Evolutionary conservation across 805 yeast species (phyloP).

Genomic region (Candida pini): DNA sequence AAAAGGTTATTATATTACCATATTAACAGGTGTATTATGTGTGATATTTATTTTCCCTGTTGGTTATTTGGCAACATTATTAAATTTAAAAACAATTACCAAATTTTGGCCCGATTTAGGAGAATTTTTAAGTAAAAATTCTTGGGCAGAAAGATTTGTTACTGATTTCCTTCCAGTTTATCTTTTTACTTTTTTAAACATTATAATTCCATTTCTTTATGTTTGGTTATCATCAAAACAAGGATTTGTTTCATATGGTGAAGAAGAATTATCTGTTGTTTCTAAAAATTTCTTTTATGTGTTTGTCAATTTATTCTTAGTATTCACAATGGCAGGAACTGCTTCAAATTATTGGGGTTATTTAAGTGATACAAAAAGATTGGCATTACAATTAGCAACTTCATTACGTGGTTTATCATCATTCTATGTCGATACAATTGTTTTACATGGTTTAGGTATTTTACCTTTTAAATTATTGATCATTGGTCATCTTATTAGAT

Average conservation of each 20-base stretch:
- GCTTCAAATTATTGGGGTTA: constrained; percentile 76
- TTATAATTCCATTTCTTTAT: constrained; percentile 78
- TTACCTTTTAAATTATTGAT: constrained; percentile 83
- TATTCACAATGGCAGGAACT: constrained; percentile 91
- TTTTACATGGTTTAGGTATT: constrained; percentile 81
- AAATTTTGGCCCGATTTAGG: constrained; percentile 84
- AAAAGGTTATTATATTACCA: constrained; percentile 58
- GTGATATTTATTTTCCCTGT: constrained; percentile 78
- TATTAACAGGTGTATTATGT: constrained; percentile 62
- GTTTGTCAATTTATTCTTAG: constrained; percentile 88
- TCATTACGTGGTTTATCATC: constrained; percentile 74
- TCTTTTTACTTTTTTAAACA: constrained; percentile 78
- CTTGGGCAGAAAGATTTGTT: constrained; percentile 71
- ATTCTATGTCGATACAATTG: constrained; percentile 84
- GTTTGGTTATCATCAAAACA: constrained; percentile 78
- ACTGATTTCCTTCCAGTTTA: constrained; percentile 91
- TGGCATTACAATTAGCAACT: constrained; percentile 81
- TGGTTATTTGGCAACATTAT: constrained; percentile 73
- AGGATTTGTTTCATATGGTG: constrained; percentile 88
- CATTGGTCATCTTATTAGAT: constrained; percentile 70
- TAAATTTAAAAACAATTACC: constrained; percentile 72
- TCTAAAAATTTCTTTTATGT: constrained; percentile 92
- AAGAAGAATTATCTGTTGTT: constrained; percentile 84
- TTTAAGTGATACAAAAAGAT: constrained; percentile 80
- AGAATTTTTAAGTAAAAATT: constrained; percentile 51